Evolutionary conservation across 495 filamentous ascomycete species (phyloP).

Genomic region (Penicillium psychrofluorescens): DNA sequence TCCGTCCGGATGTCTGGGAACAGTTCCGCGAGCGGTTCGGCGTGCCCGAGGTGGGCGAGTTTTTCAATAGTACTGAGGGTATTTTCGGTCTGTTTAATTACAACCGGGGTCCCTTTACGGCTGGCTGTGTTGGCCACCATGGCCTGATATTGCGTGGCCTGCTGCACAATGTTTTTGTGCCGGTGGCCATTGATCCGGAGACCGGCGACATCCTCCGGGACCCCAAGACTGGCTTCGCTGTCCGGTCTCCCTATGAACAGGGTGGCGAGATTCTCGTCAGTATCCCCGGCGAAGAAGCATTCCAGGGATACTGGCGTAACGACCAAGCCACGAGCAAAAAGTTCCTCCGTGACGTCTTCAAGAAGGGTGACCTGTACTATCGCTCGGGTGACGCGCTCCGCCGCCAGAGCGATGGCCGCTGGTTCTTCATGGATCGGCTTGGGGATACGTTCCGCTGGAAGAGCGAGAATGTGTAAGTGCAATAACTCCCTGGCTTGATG

Average conservation of each 20-base stretch:
- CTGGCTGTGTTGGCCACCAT: conserved; percentile 65
- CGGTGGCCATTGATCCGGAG: conserved; percentile 61
- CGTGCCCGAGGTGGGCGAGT: conserved; percentile 52
- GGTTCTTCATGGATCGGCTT: conserved; percentile 72
- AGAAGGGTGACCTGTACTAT: conserved; percentile 69
- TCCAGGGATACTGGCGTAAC: conserved; percentile 66
- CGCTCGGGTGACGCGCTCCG: conserved; percentile 67
- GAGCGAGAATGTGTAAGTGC: conserved; percentile 63
- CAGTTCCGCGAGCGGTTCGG: conserved; percentile 59
- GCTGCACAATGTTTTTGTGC: conserved; percentile 47
- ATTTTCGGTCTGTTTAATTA: conserved; percentile 52
- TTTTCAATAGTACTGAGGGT: conserved; percentile 62
- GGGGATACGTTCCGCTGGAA: conserved; percentile 85
- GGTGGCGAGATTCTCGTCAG: conserved; percentile 72
- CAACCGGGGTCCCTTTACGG: conserved; percentile 52
- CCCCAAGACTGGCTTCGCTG: conserved; percentile 58
- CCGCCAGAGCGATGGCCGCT: conserved; percentile 58
- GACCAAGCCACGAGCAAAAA: conserved; percentile 60
- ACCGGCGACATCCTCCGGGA: conserved; percentile 59
- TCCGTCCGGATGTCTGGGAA: conserved; percentile 72
- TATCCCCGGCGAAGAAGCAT: conserved; percentile 50
- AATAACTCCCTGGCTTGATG: not conserved
- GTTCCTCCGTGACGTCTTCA: conserved; percentile 62
- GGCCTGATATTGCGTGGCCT: conserved; percentile 48
- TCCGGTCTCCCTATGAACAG: conserved; percentile 52